Evolutionary conservation across 768 basidiomycete genomes (phyloP).

Genomic region (Phallus indusiatus): DNA sequence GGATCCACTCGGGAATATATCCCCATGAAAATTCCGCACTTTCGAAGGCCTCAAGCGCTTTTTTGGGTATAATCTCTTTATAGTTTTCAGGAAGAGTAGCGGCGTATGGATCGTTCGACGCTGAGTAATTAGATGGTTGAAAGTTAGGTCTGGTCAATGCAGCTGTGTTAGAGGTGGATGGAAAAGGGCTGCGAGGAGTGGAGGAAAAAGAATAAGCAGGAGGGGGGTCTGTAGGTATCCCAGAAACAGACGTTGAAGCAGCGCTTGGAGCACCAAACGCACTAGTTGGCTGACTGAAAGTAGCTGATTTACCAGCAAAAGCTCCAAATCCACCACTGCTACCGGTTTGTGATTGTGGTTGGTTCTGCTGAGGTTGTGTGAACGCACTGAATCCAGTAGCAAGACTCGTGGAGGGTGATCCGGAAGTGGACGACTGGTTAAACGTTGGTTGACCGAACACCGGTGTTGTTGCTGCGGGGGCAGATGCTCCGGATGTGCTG

Average conservation of each 20-base stretch:
- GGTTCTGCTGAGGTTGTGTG: conserved; percentile 14
- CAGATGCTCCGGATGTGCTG: conserved; percentile 31
- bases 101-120: conserved; percentile 48
- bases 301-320: conserved; percentile 23
- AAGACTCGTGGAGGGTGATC: conserved; percentile 21
- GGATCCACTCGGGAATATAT: conserved; percentile 65
- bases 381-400: conserved; percentile 16
- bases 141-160: conserved; percentile 2
- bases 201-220: no score
- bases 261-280: conserved; percentile 38
- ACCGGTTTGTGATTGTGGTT: neutral
- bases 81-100: conserved; percentile 51
- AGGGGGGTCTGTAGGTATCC: conserved; percentile 5
- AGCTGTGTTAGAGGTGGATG: conserved; percentile 11
- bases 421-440: conserved; percentile 22
- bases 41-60: conserved; percentile 44
- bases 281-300: conserved; percentile 43
- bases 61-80: conserved; percentile 39
- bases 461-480: conserved; percentile 18
- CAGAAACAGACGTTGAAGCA: conserved; percentile 26
- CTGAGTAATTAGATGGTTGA: conserved; percentile 16
- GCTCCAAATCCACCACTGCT: conserved; percentile 11
- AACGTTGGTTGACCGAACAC: conserved; percentile 29
- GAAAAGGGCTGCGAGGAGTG: conserved; percentile 1
- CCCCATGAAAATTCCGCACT: conserved; percentile 52